Conservation (phyloP, 2,329 filamentous ascomycete species). For the Sporothrix pallida region DNA sequence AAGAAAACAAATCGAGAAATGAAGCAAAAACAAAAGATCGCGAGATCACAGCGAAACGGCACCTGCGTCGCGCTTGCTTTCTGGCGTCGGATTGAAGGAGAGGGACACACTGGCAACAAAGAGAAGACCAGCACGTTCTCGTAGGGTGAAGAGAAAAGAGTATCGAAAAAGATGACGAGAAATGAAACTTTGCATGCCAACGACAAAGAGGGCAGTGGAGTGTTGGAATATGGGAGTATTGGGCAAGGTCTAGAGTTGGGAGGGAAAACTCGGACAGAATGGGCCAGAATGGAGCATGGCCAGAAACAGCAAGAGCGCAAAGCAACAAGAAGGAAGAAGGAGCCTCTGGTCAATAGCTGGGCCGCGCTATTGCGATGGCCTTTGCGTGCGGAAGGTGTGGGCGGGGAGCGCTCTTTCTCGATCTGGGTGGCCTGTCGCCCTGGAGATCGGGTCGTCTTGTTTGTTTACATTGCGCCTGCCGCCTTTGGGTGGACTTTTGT, state of each 20-base stretch:
- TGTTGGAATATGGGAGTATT: conserved; percentile 20
- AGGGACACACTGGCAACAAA: neutral
- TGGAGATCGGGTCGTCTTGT: conserved; percentile 39
- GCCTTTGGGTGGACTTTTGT: neutral
- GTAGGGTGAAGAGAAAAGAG: conserved; percentile 10
- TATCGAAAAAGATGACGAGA: conserved; percentile 30
- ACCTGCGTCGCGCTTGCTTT: conserved; percentile 29
- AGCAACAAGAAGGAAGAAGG: neutral
- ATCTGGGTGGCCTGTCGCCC: conserved; percentile 36
- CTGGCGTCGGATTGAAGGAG: conserved; percentile 10
- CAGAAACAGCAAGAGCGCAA: neutral
- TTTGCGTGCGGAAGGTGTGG: conserved; percentile 27
- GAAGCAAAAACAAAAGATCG: conserved; percentile 29
- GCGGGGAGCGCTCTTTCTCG: conserved; percentile 36
- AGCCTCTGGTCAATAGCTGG: conserved; percentile 25
- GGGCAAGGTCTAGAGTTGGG: conserved; percentile 17
- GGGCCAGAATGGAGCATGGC: neutral
- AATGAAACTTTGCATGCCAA: conserved; percentile 36
- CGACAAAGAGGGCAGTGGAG: conserved; percentile 13
- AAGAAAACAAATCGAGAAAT: conserved; percentile 18
- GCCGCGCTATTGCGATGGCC: conserved; percentile 29
- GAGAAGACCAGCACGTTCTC: neutral
- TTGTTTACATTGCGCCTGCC: conserved; percentile 39
- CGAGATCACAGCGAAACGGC: conserved; percentile 22
- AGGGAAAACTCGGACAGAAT: conserved; percentile 24